Evolutionary conservation across 2,329 filamentous ascomycete genomes (phyloP), one percentile per base, ranked within the genome.

Genomic region (Fusarium kyushuense): DNA sequence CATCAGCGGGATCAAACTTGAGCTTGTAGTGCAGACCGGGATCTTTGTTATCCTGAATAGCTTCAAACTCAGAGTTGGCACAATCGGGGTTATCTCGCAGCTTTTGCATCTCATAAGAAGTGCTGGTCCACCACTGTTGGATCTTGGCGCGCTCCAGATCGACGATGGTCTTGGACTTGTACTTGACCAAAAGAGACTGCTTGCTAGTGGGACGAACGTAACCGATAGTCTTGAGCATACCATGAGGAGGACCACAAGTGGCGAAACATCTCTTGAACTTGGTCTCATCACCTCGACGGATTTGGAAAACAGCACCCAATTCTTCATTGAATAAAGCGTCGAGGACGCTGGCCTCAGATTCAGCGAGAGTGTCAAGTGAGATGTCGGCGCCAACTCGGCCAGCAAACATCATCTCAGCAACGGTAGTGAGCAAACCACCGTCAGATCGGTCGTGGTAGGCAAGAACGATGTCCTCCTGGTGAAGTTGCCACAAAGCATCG

Each of bases 341-440:
- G 10, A 97, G 82, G 19, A 96, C 84, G 45, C 87, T 82, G 12
- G 86, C 85, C 42, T 89, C 84, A 25, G 87, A 88, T 62, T 87
- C 88, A 29, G 86, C 81, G 38, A 94, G 84, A 55, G 86, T 87
- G 76, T 97, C 94, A 58, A 97, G 84, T 84, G 92, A 91, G 62
- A 98, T 84, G 71, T 96, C 92, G 30, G 93, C 86, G 64, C 95
- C 96, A 74, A 92, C 96, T 57, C 94, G 91, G 29, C 96, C 96
- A 32, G 96, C 95, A 77, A 98, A 98, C 89, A 97, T 96, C 96
- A 98, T 98, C 81, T 99, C 96, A 4, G 90, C 92, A 33, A 98
- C 82, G 8, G 95, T 94, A 1, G 95, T 96, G 76, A 98, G 88
- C 12, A 98, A 83, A 74, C 96, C 96, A 78, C 95, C 96, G 77